Percentiles rank a stretch among this genome's conserved stretches.
These are phyloP conservation scores for Cladophialophora carrionii DNA, from an alignment of 2,329 filamentous ascomycete species.

Conservation along the genomic window DNA sequence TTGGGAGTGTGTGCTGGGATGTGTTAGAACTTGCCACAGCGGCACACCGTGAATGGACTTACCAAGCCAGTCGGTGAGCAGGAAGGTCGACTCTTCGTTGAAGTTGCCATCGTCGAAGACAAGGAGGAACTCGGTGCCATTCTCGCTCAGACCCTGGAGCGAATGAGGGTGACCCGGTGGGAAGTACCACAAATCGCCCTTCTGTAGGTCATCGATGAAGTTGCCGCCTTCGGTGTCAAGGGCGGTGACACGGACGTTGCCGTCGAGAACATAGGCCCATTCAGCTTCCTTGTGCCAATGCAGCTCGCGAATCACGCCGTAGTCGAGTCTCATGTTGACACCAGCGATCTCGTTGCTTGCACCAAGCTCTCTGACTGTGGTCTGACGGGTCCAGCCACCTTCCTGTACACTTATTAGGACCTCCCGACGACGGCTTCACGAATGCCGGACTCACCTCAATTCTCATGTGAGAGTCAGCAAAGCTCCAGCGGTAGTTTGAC, in stretches of 20 bases:
- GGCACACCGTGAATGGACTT: slow-evolving; percentile 37
- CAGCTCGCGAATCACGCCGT: slow-evolving; percentile 73
- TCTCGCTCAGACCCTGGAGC: slow-evolving; percentile 68
- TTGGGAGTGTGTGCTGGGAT: slow-evolving; percentile 67
- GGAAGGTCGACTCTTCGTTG: slow-evolving; percentile 69
- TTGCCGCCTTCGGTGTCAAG: slow-evolving; percentile 75
- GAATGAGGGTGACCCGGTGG: slow-evolving; percentile 77
- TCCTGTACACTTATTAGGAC: slow-evolving; percentile 54
- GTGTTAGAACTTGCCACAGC: slow-evolving; percentile 2
- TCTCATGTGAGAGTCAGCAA: slow-evolving; percentile 65
- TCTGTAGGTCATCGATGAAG: slow-evolving; percentile 74
- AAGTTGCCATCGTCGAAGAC: slow-evolving; percentile 65
- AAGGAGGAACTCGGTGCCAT: slow-evolving; percentile 67
- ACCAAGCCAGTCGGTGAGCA: slow-evolving; percentile 71
- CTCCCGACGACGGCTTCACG: neutral
- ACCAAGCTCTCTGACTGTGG: slow-evolving; percentile 48
- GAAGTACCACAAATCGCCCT: slow-evolving; percentile 82
- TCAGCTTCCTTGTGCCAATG: slow-evolving; percentile 83
- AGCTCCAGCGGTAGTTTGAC: slow-evolving; percentile 73
- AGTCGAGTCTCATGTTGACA: slow-evolving; percentile 76
- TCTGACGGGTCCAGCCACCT: slow-evolving; percentile 76
- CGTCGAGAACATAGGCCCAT: slow-evolving; percentile 75
- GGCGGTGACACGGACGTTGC: slow-evolving; percentile 70
- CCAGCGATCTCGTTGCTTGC: slow-evolving; percentile 67
- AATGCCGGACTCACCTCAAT: slow-evolving; percentile 59